Conservation (phyloP, 202 grass and related monocot genomes). For the Setaria italica region DNA sequence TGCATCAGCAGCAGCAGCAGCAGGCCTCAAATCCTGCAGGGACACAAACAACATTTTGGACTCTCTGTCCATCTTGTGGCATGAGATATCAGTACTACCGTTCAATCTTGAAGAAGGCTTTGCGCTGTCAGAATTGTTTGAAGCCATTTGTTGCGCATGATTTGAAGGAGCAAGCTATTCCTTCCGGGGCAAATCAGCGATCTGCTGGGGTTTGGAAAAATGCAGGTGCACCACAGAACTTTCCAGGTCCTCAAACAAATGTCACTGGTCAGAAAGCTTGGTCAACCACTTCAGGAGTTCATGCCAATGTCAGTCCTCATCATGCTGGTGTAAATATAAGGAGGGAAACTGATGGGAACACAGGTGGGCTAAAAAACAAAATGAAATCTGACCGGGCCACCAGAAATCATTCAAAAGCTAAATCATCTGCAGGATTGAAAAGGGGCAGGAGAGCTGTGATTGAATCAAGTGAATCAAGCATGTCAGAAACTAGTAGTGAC, state of each 20-base stretch:
- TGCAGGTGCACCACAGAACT: constrained; percentile 51
- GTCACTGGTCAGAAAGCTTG: constrained; percentile 45
- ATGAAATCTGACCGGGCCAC: constrained; percentile 41
- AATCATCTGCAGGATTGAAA: constrained; percentile 52
- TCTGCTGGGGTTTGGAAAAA: constrained; percentile 50
- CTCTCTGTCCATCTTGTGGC: constrained; percentile 68
- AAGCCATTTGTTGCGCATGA: constrained; percentile 68
- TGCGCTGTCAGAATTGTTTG: constrained; percentile 71
- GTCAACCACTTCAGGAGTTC: constrained; percentile 47
- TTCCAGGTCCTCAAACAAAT: constrained; percentile 48
- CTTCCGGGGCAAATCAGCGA: constrained; percentile 44
- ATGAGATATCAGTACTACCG: constrained; percentile 79
- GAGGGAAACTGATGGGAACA: constrained; percentile 30
- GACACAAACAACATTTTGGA: constrained; percentile 66
- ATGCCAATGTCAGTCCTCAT: constrained; percentile 41
- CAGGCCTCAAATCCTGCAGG: constrained; percentile 41
- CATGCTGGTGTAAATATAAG: constrained; percentile 45
- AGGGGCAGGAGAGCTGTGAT: constrained; percentile 45
- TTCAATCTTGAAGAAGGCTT: constrained; percentile 57
- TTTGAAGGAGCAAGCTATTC: constrained; percentile 51
- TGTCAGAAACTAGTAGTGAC: constrained; percentile 52
- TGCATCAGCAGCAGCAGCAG: constrained; percentile 52
- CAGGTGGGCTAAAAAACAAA: constrained; percentile 51
- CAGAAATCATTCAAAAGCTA: constrained; percentile 48
- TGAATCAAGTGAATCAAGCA: constrained; percentile 53